Evolutionary conservation across 108 stramenopile species (phyloP).

Genomic region (Cylindrotheca closterium): DNA sequence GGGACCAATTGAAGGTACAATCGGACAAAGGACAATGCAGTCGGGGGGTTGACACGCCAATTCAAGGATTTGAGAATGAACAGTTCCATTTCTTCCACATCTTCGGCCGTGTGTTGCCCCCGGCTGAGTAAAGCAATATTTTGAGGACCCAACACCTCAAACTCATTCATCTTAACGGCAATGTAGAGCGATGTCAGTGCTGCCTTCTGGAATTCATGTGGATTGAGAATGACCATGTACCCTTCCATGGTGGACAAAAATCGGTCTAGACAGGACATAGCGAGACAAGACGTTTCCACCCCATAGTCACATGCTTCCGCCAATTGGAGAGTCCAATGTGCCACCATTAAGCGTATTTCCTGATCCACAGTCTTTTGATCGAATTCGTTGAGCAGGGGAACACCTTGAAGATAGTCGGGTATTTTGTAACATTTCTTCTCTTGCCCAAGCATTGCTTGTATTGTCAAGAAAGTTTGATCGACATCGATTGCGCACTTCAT

Average conservation of each 20-base stretch:
- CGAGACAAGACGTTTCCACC: not conserved
- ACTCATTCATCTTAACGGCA: slow-evolving; percentile 69
- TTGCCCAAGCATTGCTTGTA: slow-evolving; percentile 21
- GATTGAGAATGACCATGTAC: slow-evolving; percentile 10
- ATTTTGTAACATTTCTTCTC: slow-evolving; percentile 14
- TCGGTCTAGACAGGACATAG: slow-evolving; percentile 63
- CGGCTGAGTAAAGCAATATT: slow-evolving; percentile 59
- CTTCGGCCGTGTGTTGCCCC: slow-evolving; percentile 48
- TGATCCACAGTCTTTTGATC: not conserved
- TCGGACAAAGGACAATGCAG: slow-evolving; percentile 10
- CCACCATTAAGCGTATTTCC: slow-evolving; percentile 9
- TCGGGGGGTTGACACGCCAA: slow-evolving; percentile 55
- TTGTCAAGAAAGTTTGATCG: not conserved
- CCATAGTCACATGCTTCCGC: slow-evolving; percentile 10
- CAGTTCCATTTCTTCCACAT: slow-evolving; percentile 59
- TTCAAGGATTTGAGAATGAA: slow-evolving; percentile 30
- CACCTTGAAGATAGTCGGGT: slow-evolving; percentile 17
- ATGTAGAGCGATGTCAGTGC: slow-evolving; percentile 68
- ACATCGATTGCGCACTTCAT: too few species aligned
- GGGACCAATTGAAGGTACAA: not conserved
- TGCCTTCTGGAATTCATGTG: slow-evolving; percentile 56
- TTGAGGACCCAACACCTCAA: slow-evolving; percentile 49
- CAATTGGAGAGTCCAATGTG: slow-evolving; percentile 9
- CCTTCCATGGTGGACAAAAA: slow-evolving; percentile 33
- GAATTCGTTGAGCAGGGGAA: not conserved